Evolutionary conservation across 805 yeast genomes (phyloP).

Genomic region (Lachancea meyersii): DNA sequence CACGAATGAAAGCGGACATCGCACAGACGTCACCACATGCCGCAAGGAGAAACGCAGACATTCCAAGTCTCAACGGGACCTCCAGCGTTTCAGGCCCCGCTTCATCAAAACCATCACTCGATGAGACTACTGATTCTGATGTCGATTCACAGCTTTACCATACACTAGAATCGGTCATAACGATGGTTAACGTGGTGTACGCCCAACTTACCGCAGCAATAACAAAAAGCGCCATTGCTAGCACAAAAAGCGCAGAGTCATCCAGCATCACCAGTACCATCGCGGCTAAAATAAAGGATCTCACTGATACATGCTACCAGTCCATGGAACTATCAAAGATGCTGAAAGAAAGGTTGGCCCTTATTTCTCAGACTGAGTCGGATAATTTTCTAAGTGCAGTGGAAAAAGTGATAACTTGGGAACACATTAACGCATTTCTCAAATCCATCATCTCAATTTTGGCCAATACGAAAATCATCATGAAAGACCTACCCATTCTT

Average conservation of each 20-base stretch:
- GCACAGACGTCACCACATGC: constrained; percentile 14
- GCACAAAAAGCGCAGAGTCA: constrained; percentile 34
- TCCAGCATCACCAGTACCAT: constrained; percentile 32
- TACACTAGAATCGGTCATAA: constrained; percentile 55
- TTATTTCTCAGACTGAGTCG: constrained; percentile 33
- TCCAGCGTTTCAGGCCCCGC: constrained; percentile 1
- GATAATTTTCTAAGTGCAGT: constrained; percentile 36
- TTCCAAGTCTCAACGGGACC: constrained; percentile 9
- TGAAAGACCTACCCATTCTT: constrained; percentile 73
- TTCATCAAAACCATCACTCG: constrained; percentile 3
- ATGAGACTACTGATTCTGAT: constrained; percentile 25
- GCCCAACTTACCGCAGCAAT: constrained; percentile 66
- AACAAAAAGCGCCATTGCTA: constrained; percentile 53
- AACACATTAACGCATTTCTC: constrained; percentile 73
- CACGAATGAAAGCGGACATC: constrained; percentile 12
- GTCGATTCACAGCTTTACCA: constrained; percentile 64
- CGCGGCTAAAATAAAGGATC: constrained; percentile 64
- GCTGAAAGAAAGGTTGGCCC: constrained; percentile 49
- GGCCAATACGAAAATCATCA: constrained; percentile 74
- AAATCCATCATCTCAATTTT: constrained; percentile 78
- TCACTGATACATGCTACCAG: constrained; percentile 67
- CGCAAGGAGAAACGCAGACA: constrained; percentile 9
- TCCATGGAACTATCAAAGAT: constrained; percentile 79
- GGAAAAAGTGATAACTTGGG: constrained; percentile 70
- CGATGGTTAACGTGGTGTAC: constrained; percentile 70